phyloP scores from a whole-genome alignment of 176 grass and related monocot species.

The Oryza glumipatula region DNA sequence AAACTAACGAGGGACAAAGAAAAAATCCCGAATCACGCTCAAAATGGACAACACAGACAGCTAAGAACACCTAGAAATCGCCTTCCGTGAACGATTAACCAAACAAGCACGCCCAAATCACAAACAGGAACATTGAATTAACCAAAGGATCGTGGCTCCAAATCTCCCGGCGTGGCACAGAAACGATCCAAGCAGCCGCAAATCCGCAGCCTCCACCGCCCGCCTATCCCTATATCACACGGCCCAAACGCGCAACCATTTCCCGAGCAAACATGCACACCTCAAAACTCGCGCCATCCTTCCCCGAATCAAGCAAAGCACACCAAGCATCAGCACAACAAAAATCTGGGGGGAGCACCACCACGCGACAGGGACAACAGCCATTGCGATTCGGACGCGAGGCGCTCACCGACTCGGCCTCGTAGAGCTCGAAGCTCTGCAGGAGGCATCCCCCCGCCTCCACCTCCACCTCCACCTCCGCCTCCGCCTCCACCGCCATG shows the following conservation, averaged over 20 bases:
- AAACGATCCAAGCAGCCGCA: constrained; percentile 30
- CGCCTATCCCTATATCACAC: neutral
- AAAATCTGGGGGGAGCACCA: neutral
- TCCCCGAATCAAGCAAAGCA: neutral
- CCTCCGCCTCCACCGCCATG: constrained; percentile 41
- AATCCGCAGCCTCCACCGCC: neutral
- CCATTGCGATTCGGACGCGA: constrained; percentile 44
- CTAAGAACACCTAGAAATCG: neutral
- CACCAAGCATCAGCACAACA: neutral
- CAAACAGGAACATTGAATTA: neutral
- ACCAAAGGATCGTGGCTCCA: neutral
- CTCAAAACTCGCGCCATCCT: neutral
- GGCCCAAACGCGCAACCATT: neutral
- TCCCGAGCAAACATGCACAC: neutral
- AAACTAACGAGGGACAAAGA: neutral
- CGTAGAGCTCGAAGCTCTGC: constrained; percentile 59
- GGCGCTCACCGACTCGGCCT: constrained; percentile 60
- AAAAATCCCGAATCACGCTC: neutral
- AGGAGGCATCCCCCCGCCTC: constrained; percentile 29
- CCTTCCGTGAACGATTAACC: neutral
- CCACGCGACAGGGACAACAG: neutral
- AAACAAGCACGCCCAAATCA: neutral
- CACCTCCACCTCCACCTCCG: neutral
- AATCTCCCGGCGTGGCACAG: neutral
- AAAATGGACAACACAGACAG: constrained; percentile 3